phyloP scores from a whole-genome alignment of 2,329 filamentous ascomycete species.

The Arthrobotrys entomopaga region DNA sequence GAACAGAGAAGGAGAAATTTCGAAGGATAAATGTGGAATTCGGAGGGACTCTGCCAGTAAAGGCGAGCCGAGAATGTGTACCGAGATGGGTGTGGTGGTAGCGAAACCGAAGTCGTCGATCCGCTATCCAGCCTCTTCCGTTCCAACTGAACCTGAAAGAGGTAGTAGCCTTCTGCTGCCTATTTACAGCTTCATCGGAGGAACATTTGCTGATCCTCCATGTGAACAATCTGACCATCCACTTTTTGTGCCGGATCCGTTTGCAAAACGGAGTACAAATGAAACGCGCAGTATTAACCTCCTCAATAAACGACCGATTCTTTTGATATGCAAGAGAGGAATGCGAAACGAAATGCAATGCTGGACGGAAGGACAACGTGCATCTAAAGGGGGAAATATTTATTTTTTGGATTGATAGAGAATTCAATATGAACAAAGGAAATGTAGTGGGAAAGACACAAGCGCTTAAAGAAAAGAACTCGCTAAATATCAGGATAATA shows the following conservation, averaged over 20 bases:
- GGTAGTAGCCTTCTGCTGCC: slow-evolving; percentile 45
- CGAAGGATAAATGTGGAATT: slow-evolving; percentile 51
- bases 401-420: slow-evolving; percentile 54
- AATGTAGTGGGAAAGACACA: slow-evolving; percentile 47
- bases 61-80: slow-evolving; percentile 44
- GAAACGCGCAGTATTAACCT: slow-evolving; percentile 53
- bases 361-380: slow-evolving; percentile 40
- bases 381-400: slow-evolving; percentile 54
- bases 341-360: slow-evolving; percentile 51
- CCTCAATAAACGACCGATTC: slow-evolving; percentile 53
- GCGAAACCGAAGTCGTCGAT: slow-evolving; percentile 51
- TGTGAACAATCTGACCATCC: slow-evolving; percentile 54
- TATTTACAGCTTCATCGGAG: slow-evolving; percentile 50
- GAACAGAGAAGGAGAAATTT: slow-evolving; percentile 10
- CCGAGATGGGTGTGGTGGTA: slow-evolving; percentile 44
- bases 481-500: slow-evolving; percentile 54
- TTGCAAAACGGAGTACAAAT: slow-evolving; percentile 54
- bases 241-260: slow-evolving; percentile 34
- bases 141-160: slow-evolving; percentile 56
- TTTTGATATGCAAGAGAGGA: slow-evolving; percentile 50
- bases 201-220: slow-evolving; percentile 29
- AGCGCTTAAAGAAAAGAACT: slow-evolving; percentile 50
- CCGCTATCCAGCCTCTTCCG: slow-evolving; percentile 54
- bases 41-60: slow-evolving; percentile 36
- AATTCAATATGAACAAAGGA: slow-evolving; percentile 54